Evolutionary conservation across 2,329 filamentous ascomycete species (phyloP).

Genomic region (Cladosporium sp.): DNA sequence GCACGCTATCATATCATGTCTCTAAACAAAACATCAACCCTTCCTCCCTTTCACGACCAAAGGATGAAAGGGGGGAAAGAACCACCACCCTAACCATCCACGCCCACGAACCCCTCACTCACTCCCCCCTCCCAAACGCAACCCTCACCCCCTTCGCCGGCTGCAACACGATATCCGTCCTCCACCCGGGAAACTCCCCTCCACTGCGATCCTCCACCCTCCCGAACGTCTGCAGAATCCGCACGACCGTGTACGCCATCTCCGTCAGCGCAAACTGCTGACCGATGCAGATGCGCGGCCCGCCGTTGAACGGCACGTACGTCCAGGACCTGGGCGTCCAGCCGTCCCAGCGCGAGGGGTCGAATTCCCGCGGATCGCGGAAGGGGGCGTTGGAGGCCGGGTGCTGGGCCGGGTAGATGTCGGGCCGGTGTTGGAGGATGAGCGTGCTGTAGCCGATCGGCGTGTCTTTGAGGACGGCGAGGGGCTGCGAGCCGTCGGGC

Average conservation of each 20-base stretch:
- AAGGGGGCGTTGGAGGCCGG: constrained; percentile 30
- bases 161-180: constrained; percentile 44
- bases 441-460: constrained; percentile 42
- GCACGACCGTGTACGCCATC: constrained; percentile 43
- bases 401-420: constrained; percentile 27
- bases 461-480: constrained; percentile 39
- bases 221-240: constrained; percentile 41
- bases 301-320: constrained; percentile 43
- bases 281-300: constrained; percentile 45
- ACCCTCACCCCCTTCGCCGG: constrained; percentile 37
- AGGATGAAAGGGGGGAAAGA: too few relatives aligned
- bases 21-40: too few relatives aligned
- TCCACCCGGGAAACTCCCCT: constrained; percentile 33
- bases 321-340: constrained; percentile 47
- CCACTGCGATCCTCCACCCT: constrained; percentile 33
- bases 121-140: constrained; percentile 23
- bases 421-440: constrained; percentile 31
- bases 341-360: constrained; percentile 45
- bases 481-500: constrained; percentile 37
- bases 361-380: constrained; percentile 37
- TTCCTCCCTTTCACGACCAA: too few relatives aligned
- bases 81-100: too few relatives aligned
- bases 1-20: too few relatives aligned
- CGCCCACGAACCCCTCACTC: neutral
- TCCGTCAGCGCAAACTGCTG: constrained; percentile 48